Percentiles rank a stretch among this genome's conserved stretches.
Conservation (phyloP, 2,329 filamentous ascomycete genomes). For the Bimuria novae-zelandiae region DNA sequence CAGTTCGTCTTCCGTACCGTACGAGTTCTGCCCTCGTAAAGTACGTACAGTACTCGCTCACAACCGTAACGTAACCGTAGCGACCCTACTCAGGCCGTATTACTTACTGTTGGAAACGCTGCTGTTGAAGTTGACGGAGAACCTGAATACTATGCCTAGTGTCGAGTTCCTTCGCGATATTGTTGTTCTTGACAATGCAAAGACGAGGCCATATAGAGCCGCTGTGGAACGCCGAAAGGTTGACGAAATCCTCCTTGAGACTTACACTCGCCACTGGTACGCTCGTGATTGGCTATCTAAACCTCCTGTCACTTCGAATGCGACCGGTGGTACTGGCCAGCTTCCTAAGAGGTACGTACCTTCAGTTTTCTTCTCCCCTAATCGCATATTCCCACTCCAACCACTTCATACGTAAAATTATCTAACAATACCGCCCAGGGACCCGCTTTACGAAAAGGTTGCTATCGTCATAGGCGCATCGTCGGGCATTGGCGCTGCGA, state of each 20-base stretch:
- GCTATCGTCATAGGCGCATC: slow-evolving; percentile 80
- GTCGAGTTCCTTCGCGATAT: slow-evolving; percentile 72
- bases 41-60: too few species aligned
- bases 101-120: too few species aligned
- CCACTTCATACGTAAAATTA: too few species aligned
- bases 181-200: slow-evolving; percentile 73
- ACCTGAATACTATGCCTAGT: slow-evolving; percentile 79
- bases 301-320: slow-evolving; percentile 60
- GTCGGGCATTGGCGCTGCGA: slow-evolving; percentile 77
- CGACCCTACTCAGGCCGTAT: too few species aligned
- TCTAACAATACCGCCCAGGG: too few species aligned
- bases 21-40: too few species aligned
- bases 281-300: slow-evolving; percentile 75
- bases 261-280: slow-evolving; percentile 80
- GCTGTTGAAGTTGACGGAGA: too few species aligned
- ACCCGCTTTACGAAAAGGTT: slow-evolving; percentile 69
- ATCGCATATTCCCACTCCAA: neutral
- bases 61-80: too few species aligned
- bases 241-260: slow-evolving; percentile 71
- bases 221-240: slow-evolving; percentile 69
- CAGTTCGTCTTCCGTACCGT: too few species aligned
- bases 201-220: slow-evolving; percentile 65
- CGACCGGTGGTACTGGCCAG: slow-evolving; percentile 51
- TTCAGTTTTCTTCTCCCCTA: neutral
- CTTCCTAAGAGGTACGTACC: slow-evolving; percentile 46